These are phyloP conservation scores for Carallia pectinifolia DNA, from an alignment of 345 rosid genomes.

Conservation along the genomic window DNA sequence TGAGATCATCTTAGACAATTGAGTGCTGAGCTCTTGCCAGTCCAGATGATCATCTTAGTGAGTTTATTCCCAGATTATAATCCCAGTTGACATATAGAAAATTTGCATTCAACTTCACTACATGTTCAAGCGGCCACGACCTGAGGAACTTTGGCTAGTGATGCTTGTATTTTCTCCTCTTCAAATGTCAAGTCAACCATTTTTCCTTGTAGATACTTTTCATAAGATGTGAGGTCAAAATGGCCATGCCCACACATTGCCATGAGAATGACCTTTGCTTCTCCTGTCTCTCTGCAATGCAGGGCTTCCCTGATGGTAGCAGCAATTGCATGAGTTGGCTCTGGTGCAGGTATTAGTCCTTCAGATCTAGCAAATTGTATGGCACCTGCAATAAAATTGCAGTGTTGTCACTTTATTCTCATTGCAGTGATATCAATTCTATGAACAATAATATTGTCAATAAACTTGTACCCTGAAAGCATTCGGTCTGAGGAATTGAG, in stretches of 20 bases:
- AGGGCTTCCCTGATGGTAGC: constrained; percentile 91
- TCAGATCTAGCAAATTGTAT: constrained; percentile 80
- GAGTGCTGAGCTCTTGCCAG: no score
- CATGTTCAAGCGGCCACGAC: constrained; percentile 24
- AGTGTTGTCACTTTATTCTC: background rate
- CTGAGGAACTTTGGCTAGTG: constrained; percentile 66
- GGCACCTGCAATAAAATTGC: constrained; percentile 56
- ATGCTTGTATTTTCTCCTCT: constrained; percentile 56
- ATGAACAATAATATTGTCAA: background rate
- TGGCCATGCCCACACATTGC: constrained; percentile 99
- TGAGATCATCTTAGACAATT: no score
- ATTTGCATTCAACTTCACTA: no score
- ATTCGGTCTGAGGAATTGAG: constrained; percentile 76
- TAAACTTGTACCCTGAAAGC: constrained; percentile 61
- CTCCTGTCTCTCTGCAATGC: constrained; percentile 71
- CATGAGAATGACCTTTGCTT: constrained; percentile 78
- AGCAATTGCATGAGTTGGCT: constrained; percentile 92
- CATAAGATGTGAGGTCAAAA: constrained; percentile 79
- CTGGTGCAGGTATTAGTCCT: constrained; percentile 91
- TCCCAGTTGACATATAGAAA: no score
- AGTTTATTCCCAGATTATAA: no score
- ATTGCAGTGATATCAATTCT: background rate
- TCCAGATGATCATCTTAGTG: no score
- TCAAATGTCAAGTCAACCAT: constrained; percentile 73
- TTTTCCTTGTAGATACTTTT: constrained; percentile 69